Conservation (phyloP, 1,139 yeast genomes). For the Candida sp. region DNA sequence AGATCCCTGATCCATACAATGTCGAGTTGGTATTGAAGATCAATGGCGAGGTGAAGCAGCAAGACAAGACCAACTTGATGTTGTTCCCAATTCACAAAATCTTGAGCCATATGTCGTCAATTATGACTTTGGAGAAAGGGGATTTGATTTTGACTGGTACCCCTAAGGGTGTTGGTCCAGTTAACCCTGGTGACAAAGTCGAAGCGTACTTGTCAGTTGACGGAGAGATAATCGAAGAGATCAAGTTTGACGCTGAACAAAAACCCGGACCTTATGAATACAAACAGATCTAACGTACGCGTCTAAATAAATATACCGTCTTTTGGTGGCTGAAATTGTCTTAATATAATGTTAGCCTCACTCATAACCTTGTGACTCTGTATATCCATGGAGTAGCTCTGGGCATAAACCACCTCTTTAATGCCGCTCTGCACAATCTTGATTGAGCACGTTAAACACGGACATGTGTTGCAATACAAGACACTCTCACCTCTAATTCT, state of each 20-base stretch:
- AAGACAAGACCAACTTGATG: slow-evolving; percentile 86
- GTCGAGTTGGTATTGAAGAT: slow-evolving; percentile 69
- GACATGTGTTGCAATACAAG: slow-evolving; percentile 95
- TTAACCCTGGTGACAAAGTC: slow-evolving; percentile 78
- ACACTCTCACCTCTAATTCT: slow-evolving; percentile 64
- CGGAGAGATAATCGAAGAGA: slow-evolving; percentile 58
- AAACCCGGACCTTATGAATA: slow-evolving; percentile 85
- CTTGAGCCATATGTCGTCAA: slow-evolving; percentile 77
- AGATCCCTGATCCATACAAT: slow-evolving; percentile 75
- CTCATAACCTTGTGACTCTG: slow-evolving; percentile 70
- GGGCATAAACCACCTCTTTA: slow-evolving; percentile 91
- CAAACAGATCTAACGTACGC: slow-evolving; percentile 46
- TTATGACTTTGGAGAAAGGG: slow-evolving; percentile 91
- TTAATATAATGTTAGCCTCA: slow-evolving; percentile 72
- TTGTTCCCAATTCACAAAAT: slow-evolving; percentile 85
- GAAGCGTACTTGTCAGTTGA: slow-evolving; percentile 63
- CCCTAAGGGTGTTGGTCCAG: slow-evolving; percentile 95
- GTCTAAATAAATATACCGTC: slow-evolving; percentile 43
- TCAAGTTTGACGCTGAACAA: slow-evolving; percentile 57
- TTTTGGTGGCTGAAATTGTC: slow-evolving; percentile 75
- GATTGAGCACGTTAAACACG: slow-evolving; percentile 94
- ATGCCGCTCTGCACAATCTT: slow-evolving; percentile 95
- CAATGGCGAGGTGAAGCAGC: slow-evolving; percentile 73
- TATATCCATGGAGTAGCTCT: slow-evolving; percentile 90
- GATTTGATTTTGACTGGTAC: slow-evolving; percentile 95